phyloP scores from a whole-genome alignment of 1,139 yeast species.

The Saccharomycopsis hybrid region DNA sequence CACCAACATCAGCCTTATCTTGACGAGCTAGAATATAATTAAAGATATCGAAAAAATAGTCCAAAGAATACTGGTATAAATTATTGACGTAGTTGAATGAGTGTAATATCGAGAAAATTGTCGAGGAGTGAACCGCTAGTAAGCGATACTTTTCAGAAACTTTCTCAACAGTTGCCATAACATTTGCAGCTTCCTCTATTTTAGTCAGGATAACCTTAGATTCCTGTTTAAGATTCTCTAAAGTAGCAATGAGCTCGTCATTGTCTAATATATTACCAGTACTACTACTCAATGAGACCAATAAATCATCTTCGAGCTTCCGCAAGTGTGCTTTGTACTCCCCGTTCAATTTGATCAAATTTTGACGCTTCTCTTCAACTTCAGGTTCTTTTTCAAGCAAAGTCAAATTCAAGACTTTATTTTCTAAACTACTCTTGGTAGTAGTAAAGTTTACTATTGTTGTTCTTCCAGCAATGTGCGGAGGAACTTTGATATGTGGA shows the following conservation, averaged over 20 bases:
- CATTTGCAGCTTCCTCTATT: conserved; percentile 45
- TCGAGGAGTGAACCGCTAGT: conserved; percentile 50
- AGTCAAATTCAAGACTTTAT: conserved; percentile 54
- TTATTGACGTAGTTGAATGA: conserved; percentile 37
- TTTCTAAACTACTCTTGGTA: conserved; percentile 60
- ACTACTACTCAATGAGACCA: conserved; percentile 51
- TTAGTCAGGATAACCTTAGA: conserved; percentile 48
- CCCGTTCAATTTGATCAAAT: conserved; percentile 48
- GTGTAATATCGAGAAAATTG: conserved; percentile 42
- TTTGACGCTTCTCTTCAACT: conserved; percentile 50
- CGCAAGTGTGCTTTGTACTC: conserved; percentile 52
- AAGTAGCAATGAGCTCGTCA: conserved; percentile 48
- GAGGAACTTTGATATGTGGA: conserved; percentile 39
- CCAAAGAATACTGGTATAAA: conserved; percentile 56
- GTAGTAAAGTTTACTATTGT: conserved; percentile 64
- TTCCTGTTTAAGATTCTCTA: conserved; percentile 63
- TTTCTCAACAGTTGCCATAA: conserved; percentile 48
- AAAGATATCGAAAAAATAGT: conserved; percentile 32
- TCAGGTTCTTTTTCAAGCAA: conserved; percentile 59
- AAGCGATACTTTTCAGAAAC: conserved; percentile 42
- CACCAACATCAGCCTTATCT: conserved; percentile 22
- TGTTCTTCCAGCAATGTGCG: conserved; percentile 57
- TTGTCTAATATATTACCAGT: conserved; percentile 65
- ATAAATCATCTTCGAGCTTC: conserved; percentile 53
- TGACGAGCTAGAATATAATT: conserved; percentile 7